Evolutionary conservation across 2,329 filamentous ascomycete genomes (phyloP), one percentile per base, ranked within the genome.

Genomic region (Cryphonectria radicalis): DNA sequence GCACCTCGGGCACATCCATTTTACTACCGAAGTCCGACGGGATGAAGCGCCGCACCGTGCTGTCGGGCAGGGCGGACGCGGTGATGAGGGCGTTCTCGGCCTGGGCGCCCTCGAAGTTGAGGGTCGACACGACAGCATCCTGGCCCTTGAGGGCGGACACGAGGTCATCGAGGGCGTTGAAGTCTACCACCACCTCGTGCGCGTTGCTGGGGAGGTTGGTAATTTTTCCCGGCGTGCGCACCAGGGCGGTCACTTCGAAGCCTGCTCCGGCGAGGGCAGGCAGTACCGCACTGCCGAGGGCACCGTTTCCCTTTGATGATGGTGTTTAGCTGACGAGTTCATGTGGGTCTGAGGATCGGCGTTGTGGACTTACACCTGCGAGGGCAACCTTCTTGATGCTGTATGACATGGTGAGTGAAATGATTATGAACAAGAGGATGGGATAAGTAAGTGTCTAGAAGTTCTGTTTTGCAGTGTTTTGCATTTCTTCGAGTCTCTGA

Each of bases 41-140:
- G 50, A 91, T 80, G 80, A 90, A 89, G 19, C 88, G 84, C 75
- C 87, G 84, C 6, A 91, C 88, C 17, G 88, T 87, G 1, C 88
- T 88, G 32, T n/a, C 59, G 32, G 59, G 59, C 6, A 83, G 84
- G 60, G 87, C 82, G 28, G 88, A 84, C 0, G 89, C 89, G 63
- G 91, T 85, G 67, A 90, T 83, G 68, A 91, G 76, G 35, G 81
- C 78, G 19, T 79, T 79, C 77, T 91, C 89, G 13, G 80, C 81
- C 22, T 79, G 80, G 1, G 78, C n/a, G 1, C 75, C 77, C 8
- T 73, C 67, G 3, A 37, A 63, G 35, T 75, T 77, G 37, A 91
- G 81, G 0, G 85, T 80, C 4, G 84, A 86, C 67, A 92, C 76
- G 7, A 90, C 82, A 0, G 87, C 89, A 77, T 92, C 89, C 73